Evolutionary conservation across 257 asterid genomes (phyloP).

Genomic region (Thymus quinquecostatus): DNA sequence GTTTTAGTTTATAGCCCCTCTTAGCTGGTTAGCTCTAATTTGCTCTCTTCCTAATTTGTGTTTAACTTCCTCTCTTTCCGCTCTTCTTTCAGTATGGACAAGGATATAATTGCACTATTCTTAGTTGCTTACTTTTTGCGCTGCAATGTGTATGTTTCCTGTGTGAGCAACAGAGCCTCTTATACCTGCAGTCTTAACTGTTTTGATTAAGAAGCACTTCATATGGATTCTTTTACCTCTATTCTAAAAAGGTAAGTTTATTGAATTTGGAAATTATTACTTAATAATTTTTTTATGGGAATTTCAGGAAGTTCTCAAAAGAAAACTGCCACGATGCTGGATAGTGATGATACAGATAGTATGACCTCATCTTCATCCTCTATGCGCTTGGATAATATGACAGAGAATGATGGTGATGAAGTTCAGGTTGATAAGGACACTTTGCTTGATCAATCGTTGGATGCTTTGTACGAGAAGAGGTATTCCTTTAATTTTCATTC

Average conservation of each 20-base stretch:
- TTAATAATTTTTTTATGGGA: slow-evolving; percentile 27
- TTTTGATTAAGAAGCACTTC: neutral
- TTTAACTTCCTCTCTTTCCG: neutral
- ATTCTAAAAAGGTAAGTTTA: neutral
- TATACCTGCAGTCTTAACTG: neutral
- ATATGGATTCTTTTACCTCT: slow-evolving; percentile 1
- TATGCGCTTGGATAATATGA: slow-evolving; percentile 44
- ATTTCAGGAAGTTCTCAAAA: slow-evolving; percentile 71
- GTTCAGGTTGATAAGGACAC: slow-evolving; percentile 61
- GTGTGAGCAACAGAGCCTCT: slow-evolving; percentile 5
- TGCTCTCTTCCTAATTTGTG: neutral
- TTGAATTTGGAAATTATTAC: slow-evolving; percentile 13
- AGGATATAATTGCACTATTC: neutral
- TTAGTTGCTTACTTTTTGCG: neutral
- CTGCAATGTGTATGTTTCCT: neutral
- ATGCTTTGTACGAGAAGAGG: slow-evolving; percentile 94
- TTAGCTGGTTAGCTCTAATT: neutral
- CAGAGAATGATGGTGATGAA: slow-evolving; percentile 51
- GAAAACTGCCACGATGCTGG: slow-evolving; percentile 77
- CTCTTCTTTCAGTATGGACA: neutral
- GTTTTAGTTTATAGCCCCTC: neutral
- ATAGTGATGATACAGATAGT: slow-evolving; percentile 86
- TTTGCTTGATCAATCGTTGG: slow-evolving; percentile 75
- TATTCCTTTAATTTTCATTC: slow-evolving; percentile 31
- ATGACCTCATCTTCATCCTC: slow-evolving; percentile 76